Base-by-base conservation (phyloP, 2,329 filamentous ascomycete genomes). In the Rhytidhysteron rufulum region DNA sequence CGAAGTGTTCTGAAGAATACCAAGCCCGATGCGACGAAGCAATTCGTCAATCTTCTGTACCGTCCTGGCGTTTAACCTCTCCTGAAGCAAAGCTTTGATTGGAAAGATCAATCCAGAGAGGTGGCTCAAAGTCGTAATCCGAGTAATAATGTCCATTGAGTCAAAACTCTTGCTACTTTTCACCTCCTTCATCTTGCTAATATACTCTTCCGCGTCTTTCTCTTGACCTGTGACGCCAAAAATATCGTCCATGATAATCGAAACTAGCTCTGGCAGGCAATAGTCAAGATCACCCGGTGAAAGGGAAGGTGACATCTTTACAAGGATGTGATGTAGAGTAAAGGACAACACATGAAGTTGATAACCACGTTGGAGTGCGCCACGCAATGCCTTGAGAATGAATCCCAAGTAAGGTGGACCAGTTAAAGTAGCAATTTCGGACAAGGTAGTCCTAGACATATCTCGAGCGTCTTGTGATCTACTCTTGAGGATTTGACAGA, bases 161-260 rank as follows among this genome's bases (percentile, higher is more conserved):
- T 98, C 94, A 57, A 90, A 95, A 60, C 90, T 96, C 73, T 97
- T 98, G 73, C 87, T 96, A 65, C 87, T 93, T 72, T 95, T 97
- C 41, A 98, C 85, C 68, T 98, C 93, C 66, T 94, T 95, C 84
- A 94, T 96, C 65, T 91, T 86, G 61, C 83, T 95, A 41, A 85
- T 84, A 62, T 98, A 98, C 39, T 90, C 93, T 54, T 96, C 89
- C 0, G 91, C 91, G 55, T 98, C 93, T 66, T 98, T 98, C 60
- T 98, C 91, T 67, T 95, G 86, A 2, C 93, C 93, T 24, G 86
- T 85, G 5, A 82, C 80, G 21, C 94, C 94, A 58, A 98, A 98
- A 10, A 94, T 93, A 60, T 98, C 94, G 57, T 98, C 93, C 87
- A 98, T 93, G 48, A 97, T 84, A 31, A 98, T 80, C 1, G 80